Evolutionary conservation across 176 grass and related monocot genomes (phyloP).

Genomic region (Microstegium vimineum): DNA sequence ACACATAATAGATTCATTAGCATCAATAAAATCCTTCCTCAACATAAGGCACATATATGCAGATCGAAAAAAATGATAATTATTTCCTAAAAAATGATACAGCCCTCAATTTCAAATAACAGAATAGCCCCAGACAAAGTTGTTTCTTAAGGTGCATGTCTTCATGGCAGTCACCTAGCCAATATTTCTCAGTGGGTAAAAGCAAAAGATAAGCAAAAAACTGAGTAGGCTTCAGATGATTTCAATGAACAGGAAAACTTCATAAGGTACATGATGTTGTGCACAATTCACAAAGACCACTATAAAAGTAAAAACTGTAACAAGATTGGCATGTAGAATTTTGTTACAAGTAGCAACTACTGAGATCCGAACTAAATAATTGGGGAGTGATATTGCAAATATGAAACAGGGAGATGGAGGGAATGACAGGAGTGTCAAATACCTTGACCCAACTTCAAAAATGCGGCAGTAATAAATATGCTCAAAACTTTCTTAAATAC

Average conservation of each 20-base stretch:
- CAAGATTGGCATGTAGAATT: neutral
- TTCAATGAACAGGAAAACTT: neutral
- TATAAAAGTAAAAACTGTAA: neutral
- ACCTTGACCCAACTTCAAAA: slow-evolving; percentile 93
- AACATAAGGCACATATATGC: neutral
- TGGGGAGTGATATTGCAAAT: neutral
- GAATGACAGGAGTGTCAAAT: neutral
- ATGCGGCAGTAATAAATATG: slow-evolving; percentile 94
- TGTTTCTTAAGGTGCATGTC: neutral
- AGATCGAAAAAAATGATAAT: neutral
- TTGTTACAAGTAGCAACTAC: slow-evolving; percentile 10
- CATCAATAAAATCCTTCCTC: neutral
- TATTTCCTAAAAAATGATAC: neutral
- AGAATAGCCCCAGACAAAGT: neutral
- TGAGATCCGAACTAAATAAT: slow-evolving; percentile 1
- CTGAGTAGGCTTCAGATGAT: neutral
- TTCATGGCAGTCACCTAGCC: neutral
- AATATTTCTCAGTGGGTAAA: neutral
- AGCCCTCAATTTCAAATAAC: neutral
- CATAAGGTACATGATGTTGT: neutral
- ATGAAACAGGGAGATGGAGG: neutral
- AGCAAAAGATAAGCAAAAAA: slow-evolving; percentile 15
- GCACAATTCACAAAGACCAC: neutral
- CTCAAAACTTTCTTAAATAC: slow-evolving; percentile 96
- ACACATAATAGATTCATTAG: neutral